Base-by-base conservation (phyloP, 257 asterid species). In the Scutellaria baicalensis region DNA sequence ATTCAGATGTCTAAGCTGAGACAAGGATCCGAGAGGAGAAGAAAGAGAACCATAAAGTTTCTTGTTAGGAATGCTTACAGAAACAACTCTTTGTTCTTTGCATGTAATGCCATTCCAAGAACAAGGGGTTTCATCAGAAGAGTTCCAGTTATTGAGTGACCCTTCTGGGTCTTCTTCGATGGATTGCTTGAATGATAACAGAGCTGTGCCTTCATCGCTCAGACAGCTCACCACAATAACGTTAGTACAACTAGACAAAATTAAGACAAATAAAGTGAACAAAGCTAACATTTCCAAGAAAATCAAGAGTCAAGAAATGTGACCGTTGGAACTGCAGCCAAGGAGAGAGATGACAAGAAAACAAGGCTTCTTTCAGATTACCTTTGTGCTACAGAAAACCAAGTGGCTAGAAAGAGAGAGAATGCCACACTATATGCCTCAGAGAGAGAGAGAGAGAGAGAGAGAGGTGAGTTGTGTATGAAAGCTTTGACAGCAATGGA, bases 61-160 rank as follows among this genome's bases (percentile, higher is more conserved):
- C 88, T 84, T 91, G 62, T 76, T 89, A 1, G 99, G 96, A 38
- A 91, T 78, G 82, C 85, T 86, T 31, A 91, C 54, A 50, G 96
- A 82, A 48, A 93, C 80, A 51, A 93, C 96, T 58, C 79, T 87
- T 5, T 82, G 86, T 59, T 85, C 80, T 51, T 80, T 87, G 87
- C 99, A 93, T 66, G 97, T 79, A 17, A 93, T 69, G 33, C 96
- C 99, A 65, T 86, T 93, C 99, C 99, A 93, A 1, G 85, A 83
- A 82, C 99, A 93, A 49, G 99, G 99, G 59, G 84, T 89, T 73
- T 77, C 80, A 75, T 91, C 94, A 43, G 93, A 78, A 39, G 21
- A 36, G 43, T 84, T 86, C 99, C 97, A 93, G 73, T 87, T 86
- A 55, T 13, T 79, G 44, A 93, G 86, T 43, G 97, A 79, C 69